A percentile compares a stretch with the other conserved stretches of the same genome.
phyloP scores from a whole-genome alignment of 345 rosid species.

The Hypericum perforatum region DNA sequence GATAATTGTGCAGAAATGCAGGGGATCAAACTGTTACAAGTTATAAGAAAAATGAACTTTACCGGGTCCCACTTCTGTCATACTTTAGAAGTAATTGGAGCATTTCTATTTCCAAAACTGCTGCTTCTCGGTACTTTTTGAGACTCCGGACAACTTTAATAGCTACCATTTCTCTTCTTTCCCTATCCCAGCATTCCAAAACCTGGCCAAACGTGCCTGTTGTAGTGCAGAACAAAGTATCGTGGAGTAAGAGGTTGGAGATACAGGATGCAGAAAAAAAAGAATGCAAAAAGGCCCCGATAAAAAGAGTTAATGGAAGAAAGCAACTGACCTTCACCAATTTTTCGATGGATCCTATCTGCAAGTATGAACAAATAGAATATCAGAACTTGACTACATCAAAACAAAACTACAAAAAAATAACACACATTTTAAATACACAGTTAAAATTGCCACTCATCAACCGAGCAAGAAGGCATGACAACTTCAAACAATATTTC shows the following conservation, averaged over 20 bases:
- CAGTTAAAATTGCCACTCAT: not conserved
- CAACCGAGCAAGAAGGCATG: too few relatives aligned
- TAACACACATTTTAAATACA: not conserved
- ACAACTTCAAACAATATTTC: too few relatives aligned
- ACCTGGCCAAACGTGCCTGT: slow-evolving; percentile 77
- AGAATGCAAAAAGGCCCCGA: not conserved
- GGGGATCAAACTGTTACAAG: not conserved
- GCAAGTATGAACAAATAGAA: slow-evolving; percentile 17
- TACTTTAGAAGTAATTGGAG: slow-evolving; percentile 48
- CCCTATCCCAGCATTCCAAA: slow-evolving; percentile 70
- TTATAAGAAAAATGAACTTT: slow-evolving; percentile 15
- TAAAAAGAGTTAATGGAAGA: not conserved
- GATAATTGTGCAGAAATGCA: slow-evolving; percentile 7
- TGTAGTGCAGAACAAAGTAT: slow-evolving; percentile 6
- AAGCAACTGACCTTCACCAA: slow-evolving; percentile 52
- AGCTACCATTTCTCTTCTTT: slow-evolving; percentile 50
- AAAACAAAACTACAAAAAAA: slow-evolving; percentile 1
- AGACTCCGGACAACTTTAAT: slow-evolving; percentile 56
- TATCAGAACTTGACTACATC: not conserved
- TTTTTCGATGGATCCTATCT: slow-evolving; percentile 57
- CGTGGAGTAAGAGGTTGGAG: not conserved
- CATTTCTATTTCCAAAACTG: slow-evolving; percentile 54
- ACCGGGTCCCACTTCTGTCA: slow-evolving; percentile 47
- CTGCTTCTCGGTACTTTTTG: slow-evolving; percentile 60
- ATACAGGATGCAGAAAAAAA: not conserved